These are phyloP conservation scores for Phytophthora quininea DNA, from an alignment of 352 stramenopile species.

Conservation along the genomic window DNA sequence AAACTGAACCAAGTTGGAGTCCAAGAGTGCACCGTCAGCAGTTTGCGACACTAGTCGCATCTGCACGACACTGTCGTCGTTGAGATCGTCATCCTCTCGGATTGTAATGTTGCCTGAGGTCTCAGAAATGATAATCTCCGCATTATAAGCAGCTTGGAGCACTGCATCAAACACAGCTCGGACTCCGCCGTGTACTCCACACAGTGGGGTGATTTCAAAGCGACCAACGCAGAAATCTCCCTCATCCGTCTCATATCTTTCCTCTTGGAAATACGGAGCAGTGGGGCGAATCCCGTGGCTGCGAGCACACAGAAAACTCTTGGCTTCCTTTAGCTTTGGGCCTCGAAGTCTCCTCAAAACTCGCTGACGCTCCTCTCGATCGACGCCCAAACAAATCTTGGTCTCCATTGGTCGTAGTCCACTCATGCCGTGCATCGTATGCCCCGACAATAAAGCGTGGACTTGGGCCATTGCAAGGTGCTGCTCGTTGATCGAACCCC, in stretches of 20 bases:
- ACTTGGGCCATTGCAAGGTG: conserved; percentile 14
- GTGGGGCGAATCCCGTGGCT: conserved; percentile 43
- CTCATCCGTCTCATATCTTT: conserved; percentile 31
- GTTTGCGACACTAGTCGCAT: conserved; percentile 29
- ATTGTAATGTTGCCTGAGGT: conserved; percentile 34
- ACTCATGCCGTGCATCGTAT: conserved; percentile 3
- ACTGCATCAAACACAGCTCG: conserved; percentile 30
- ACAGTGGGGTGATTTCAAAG: conserved; percentile 40
- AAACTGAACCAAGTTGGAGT: conserved; percentile 33
- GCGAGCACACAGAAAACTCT: conserved; percentile 41
- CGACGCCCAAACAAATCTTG: conserved; percentile 40
- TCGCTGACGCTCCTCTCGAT: conserved; percentile 20
- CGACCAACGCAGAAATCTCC: conserved; percentile 50
- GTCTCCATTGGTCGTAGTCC: conserved; percentile 41
- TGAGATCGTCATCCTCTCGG: conserved; percentile 35
- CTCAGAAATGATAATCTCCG: conserved; percentile 42
- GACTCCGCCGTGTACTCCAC: conserved; percentile 14
- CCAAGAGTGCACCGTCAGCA: conserved; percentile 14
- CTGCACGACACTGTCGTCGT: conserved; percentile 18
- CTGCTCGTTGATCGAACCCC: conserved; percentile 12
- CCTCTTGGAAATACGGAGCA: conserved; percentile 30
- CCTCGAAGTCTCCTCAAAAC: conserved; percentile 35
- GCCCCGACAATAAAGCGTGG: background rate
- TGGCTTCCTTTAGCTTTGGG: conserved; percentile 44
- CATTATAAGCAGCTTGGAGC: conserved; percentile 27